phyloP scores from a whole-genome alignment of 139 green algal genomes.

The Limnomonas spitsbergensis region DNA sequence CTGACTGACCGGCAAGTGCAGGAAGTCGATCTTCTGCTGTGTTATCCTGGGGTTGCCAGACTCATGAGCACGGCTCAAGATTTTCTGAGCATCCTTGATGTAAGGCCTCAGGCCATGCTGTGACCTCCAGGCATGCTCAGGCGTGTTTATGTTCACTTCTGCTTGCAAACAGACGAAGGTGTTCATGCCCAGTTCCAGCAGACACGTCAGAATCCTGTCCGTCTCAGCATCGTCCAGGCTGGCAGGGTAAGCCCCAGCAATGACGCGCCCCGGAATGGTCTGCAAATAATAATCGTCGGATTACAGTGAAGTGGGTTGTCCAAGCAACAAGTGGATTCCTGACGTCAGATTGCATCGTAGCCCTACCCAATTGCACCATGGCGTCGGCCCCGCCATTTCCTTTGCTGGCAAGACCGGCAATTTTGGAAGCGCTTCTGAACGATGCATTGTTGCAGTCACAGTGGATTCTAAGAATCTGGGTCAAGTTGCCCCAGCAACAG shows the following conservation, averaged over 20 bases:
- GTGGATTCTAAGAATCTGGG: too few species aligned
- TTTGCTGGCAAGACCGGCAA: neutral
- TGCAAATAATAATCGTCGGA: neutral
- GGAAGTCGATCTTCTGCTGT: slow-evolving; percentile 74
- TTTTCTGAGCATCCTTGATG: slow-evolving; percentile 77
- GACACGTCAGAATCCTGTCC: slow-evolving; percentile 58
- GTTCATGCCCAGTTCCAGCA: slow-evolving; percentile 77
- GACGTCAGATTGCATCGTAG: neutral
- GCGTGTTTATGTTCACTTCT: slow-evolving; percentile 70
- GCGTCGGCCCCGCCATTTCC: slow-evolving; percentile 19
- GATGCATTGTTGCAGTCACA: too few species aligned
- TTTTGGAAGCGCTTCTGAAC: slow-evolving; percentile 14
- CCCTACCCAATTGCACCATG: slow-evolving; percentile 18
- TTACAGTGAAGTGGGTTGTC: neutral
- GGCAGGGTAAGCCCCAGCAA: slow-evolving; percentile 53
- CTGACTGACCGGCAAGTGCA: slow-evolving; percentile 61
- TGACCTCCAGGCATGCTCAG: slow-evolving; percentile 61
- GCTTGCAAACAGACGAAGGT: slow-evolving; percentile 84
- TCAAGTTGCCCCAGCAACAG: too few species aligned
- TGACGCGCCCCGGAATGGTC: slow-evolving; percentile 15
- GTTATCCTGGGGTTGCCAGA: slow-evolving; percentile 50
- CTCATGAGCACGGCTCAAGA: slow-evolving; percentile 64
- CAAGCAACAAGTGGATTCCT: neutral
- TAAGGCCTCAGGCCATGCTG: slow-evolving; percentile 71
- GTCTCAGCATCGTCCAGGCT: slow-evolving; percentile 69